A percentile compares a stretch with the other conserved stretches of the same genome.
Evolutionary conservation across 2,329 filamentous ascomycete species (phyloP).

Genomic region (Hirsutella rhossiliensis): DNA sequence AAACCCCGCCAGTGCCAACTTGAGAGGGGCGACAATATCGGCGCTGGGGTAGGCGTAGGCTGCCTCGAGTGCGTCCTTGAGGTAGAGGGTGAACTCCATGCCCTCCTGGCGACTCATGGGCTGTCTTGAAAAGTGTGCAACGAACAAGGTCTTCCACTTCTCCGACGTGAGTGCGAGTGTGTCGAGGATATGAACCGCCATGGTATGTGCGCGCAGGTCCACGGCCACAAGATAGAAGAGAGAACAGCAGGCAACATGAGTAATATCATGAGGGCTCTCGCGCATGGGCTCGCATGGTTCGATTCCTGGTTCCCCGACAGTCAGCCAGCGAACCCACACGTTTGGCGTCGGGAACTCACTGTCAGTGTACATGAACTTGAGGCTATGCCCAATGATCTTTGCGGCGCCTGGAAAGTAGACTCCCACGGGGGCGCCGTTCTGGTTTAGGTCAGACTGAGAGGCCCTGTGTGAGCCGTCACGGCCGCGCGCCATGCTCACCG

Average conservation of each 20-base stretch:
- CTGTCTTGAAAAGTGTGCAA: constrained; percentile 4
- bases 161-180: constrained; percentile 14
- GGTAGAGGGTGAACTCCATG: constrained; percentile 12
- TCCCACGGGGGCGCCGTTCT: constrained; percentile 16
- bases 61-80: constrained; percentile 16
- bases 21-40: constrained; percentile 17
- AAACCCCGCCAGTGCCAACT: constrained; percentile 17
- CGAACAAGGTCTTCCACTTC: constrained; percentile 11
- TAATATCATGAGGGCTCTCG: constrained; percentile 11
- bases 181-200: constrained; percentile 15
- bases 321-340: neutral
- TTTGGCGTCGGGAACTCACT: constrained; percentile 11
- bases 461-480: neutral
- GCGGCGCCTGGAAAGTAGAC: constrained; percentile 12
- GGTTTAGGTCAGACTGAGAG: neutral
- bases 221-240: constrained; percentile 19
- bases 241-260: constrained; percentile 18
- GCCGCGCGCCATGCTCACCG: constrained; percentile 9
- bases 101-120: constrained; percentile 9
- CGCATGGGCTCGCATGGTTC: constrained; percentile 16
- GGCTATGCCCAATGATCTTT: constrained; percentile 15
- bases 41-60: constrained; percentile 11
- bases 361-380: constrained; percentile 23
- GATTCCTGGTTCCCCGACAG: constrained; percentile 8
- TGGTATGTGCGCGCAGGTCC: constrained; percentile 14